phyloP scores from a whole-genome alignment of 805 yeast genomes.

The Blastobotrys attinorum region DNA sequence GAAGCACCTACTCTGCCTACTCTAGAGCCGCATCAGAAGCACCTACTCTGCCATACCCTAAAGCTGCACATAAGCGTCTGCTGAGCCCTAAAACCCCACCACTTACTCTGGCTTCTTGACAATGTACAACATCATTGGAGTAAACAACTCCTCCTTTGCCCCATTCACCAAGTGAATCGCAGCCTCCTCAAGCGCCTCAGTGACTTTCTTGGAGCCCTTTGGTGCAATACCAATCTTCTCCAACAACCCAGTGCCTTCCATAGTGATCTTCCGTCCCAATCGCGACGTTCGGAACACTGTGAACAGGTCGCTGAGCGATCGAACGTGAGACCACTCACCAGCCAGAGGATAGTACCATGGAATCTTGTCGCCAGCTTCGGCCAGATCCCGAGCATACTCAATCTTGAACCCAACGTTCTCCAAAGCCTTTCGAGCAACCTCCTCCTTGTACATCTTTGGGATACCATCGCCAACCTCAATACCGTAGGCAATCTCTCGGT shows the following conservation, averaged over 20 bases:
- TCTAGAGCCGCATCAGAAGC: no score
- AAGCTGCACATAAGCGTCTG: no score
- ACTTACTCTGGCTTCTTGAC: constrained; percentile 62
- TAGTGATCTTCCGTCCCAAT: constrained; percentile 81
- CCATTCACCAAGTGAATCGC: constrained; percentile 93
- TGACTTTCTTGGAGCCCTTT: constrained; percentile 82
- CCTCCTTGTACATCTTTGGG: constrained; percentile 85
- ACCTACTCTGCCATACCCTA: no score
- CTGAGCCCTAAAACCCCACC: no score
- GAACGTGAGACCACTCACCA: constrained; percentile 88
- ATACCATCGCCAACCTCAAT: constrained; percentile 98
- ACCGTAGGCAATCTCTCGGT: constrained; percentile 92
- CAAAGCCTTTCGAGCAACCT: constrained; percentile 84
- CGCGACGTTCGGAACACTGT: constrained; percentile 85
- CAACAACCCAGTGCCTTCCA: constrained; percentile 67
- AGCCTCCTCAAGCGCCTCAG: constrained; percentile 91
- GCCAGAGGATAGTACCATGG: constrained; percentile 98
- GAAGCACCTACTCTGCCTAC: no score
- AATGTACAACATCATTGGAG: constrained; percentile 95
- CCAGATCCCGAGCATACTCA: constrained; percentile 69
- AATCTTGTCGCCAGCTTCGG: constrained; percentile 68
- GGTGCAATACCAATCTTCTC: constrained; percentile 88
- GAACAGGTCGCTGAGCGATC: constrained; percentile 64
- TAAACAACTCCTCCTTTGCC: constrained; percentile 81
- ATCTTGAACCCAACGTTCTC: constrained; percentile 81